phyloP scores from a whole-genome alignment of 257 asterid species.

The Osmanthus fragrans region DNA sequence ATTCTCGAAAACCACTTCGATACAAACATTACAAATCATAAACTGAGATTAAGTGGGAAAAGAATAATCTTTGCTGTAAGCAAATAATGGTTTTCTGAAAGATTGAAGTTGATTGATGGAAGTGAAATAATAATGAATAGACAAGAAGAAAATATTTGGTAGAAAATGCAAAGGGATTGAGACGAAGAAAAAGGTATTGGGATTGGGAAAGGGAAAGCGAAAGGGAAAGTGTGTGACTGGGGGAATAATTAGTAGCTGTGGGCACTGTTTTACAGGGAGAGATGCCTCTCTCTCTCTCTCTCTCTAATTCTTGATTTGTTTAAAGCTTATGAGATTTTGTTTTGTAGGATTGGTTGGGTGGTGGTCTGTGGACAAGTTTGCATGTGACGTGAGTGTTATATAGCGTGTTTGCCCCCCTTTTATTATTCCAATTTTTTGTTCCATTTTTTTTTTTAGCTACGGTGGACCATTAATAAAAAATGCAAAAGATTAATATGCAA shows the following conservation, averaged over 20 bases:
- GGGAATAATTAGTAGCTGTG: background rate
- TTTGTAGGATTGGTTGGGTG: slow-evolving; percentile 33
- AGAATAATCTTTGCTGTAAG: slow-evolving; percentile 32
- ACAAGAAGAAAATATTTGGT: slow-evolving; percentile 39
- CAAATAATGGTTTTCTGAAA: slow-evolving; percentile 24
- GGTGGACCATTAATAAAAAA: too few species aligned
- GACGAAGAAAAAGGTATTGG: slow-evolving; percentile 52
- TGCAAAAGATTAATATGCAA: too few species aligned
- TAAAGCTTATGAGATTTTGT: background rate
- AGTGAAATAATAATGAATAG: slow-evolving; percentile 16
- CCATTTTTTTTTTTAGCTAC: too few species aligned
- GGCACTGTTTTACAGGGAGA: slow-evolving; percentile 26
- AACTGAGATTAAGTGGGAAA: slow-evolving; percentile 26
- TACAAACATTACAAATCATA: slow-evolving; percentile 19
- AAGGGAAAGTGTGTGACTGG: slow-evolving; percentile 49
- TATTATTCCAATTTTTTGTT: too few species aligned
- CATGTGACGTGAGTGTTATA: background rate
- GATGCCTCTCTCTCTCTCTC: too few species aligned
- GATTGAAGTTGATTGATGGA: slow-evolving; percentile 17
- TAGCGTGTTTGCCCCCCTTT: too few species aligned
- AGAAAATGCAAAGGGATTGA: slow-evolving; percentile 47
- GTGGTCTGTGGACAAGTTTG: slow-evolving; percentile 24
- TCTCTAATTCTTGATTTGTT: background rate
- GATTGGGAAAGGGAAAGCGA: too few species aligned
- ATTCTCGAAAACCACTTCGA: slow-evolving; percentile 30